Base-by-base conservation (phyloP, 805 yeast species). In the Wickerhamiella parazyma region DNA sequence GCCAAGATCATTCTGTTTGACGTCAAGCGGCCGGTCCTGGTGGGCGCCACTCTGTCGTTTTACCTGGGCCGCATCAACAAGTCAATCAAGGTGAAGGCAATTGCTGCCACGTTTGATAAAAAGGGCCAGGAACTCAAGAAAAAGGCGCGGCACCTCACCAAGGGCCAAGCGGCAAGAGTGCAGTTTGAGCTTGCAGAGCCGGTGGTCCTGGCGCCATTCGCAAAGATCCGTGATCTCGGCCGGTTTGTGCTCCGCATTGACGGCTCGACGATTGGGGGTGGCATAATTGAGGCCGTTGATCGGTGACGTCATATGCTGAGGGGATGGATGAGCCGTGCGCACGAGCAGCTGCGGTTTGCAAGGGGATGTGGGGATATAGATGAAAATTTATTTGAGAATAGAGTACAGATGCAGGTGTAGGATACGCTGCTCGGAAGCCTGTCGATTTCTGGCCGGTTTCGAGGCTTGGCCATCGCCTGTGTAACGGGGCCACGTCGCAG, bases 11-110 rank as follows among this genome's bases (percentile, higher is more conserved):
- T 70, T 33, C 65, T 79, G 4, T 89, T 89, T 51, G 80, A 80
- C 45, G 57, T 76, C 53, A 69, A 68, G 28, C 69, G 82, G 50
- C 95, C 95, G 0, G 61, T 86, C 37, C 63, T 86, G 33, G 76
- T 79, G 11, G 95, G 96, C 6, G 70, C 93, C 0, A 79, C 87
- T 33, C 70, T 85, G 50, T 72, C 84, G 33, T 59, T 84, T 42
- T 85, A 86, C 61, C 70, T 87, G 48, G 86, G 87, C 49, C 77
- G 83, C 45, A 69, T 75, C 20, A 75, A 78, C 35, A 73, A 75
- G 34, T 83, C 91, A 1, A 85, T 85, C 4, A 71, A 77, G 49
- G 63, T 86, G 17, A 55, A 67, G 35, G 70, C 70, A 47, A 68
- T 76, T 51, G 49, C 60, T 45, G 51, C 64, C 48, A 36, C 58